phyloP scores from a whole-genome alignment of 2,329 filamentous ascomycete species.

The Beauveria varroae region DNA sequence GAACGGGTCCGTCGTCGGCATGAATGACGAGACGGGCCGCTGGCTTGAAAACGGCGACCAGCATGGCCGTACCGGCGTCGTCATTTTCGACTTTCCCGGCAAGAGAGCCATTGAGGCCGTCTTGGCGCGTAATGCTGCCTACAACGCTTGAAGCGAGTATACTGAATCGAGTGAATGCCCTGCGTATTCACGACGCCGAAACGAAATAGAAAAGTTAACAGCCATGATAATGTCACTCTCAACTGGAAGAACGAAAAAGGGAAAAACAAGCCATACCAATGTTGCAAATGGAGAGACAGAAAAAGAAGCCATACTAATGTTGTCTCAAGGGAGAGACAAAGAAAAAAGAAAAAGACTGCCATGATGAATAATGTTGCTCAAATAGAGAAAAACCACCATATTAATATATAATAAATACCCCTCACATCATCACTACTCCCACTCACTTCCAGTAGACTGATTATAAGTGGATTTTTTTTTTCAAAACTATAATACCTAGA shows the following conservation, averaged over 20 bases:
- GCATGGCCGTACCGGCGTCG: slow-evolving; percentile 32
- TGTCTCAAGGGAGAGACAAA: too few relatives aligned
- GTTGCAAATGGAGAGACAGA: too few relatives aligned
- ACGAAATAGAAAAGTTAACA: neutral
- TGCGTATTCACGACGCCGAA: neutral
- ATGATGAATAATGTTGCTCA: too few relatives aligned
- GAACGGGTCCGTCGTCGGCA: slow-evolving; percentile 34
- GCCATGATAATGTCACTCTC: too few relatives aligned
- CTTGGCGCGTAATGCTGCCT: slow-evolving; percentile 31
- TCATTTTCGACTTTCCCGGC: slow-evolving; percentile 44
- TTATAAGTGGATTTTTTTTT: neutral
- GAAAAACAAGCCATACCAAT: too few relatives aligned
- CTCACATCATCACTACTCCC: too few relatives aligned
- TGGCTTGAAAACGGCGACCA: slow-evolving; percentile 28
- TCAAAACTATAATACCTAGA: neutral
- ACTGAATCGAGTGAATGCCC: neutral
- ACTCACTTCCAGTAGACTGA: neutral
- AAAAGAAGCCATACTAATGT: too few relatives aligned
- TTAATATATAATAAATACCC: too few relatives aligned
- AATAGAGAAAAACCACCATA: too few relatives aligned
- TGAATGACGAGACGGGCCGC: slow-evolving; percentile 41
- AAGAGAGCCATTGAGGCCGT: slow-evolving; percentile 33
- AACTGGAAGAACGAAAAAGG: too few relatives aligned
- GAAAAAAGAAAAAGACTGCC: too few relatives aligned
- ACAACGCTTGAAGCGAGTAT: slow-evolving; percentile 11